phyloP scores from a whole-genome alignment of 768 basidiomycete genomes.

The Suillus occidentalis region DNA sequence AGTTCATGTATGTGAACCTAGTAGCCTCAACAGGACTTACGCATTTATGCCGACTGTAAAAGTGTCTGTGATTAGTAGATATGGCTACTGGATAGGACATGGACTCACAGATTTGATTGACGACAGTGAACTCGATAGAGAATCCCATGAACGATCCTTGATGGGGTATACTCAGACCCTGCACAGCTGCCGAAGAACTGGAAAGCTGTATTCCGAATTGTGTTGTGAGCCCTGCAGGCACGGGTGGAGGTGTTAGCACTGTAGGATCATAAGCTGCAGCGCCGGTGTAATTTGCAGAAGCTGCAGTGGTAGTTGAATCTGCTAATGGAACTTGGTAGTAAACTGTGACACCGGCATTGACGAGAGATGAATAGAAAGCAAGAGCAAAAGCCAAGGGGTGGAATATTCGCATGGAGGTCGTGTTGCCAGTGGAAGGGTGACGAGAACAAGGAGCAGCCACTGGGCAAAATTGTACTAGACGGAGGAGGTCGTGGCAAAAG shows the following conservation, averaged over 20 bases:
- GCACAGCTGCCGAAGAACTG: slow-evolving; percentile 19
- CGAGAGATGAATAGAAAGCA: slow-evolving; percentile 2
- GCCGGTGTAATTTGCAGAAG: slow-evolving; percentile 27
- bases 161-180: slow-evolving; percentile 28
- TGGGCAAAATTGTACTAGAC: too few relatives aligned
- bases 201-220: slow-evolving; percentile 23
- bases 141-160: slow-evolving; percentile 55
- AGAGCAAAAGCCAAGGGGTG: slow-evolving; percentile 1
- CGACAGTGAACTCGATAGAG: slow-evolving; percentile 63
- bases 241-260: slow-evolving; percentile 30
- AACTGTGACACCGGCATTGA: slow-evolving; percentile 26
- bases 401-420: background rate
- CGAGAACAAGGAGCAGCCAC: background rate
- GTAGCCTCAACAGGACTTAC: slow-evolving; percentile 4
- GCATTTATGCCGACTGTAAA: slow-evolving; percentile 16
- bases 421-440: too few relatives aligned
- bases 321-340: slow-evolving; percentile 28
- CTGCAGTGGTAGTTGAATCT: slow-evolving; percentile 18
- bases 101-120: slow-evolving; percentile 46
- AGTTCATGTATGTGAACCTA: background rate
- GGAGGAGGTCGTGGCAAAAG: background rate
- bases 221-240: slow-evolving; percentile 20
- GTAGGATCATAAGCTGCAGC: slow-evolving; percentile 35
- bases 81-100: background rate
- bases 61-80: background rate